Evolutionary conservation across 768 basidiomycete species (phyloP).

Genomic region (Mycena sanguinolenta): DNA sequence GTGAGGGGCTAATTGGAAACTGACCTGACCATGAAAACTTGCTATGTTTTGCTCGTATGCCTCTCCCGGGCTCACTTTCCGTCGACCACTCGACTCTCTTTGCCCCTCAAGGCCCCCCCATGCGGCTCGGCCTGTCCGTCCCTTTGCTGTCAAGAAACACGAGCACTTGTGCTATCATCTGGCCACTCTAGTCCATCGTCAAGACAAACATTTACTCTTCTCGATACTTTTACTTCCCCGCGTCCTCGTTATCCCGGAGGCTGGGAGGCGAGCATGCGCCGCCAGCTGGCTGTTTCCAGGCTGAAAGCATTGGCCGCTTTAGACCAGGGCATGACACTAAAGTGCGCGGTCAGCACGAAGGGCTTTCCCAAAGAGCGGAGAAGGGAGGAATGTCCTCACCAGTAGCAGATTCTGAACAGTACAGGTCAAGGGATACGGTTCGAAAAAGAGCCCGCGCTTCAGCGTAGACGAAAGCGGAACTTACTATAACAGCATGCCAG

Average conservation of each 20-base stretch:
- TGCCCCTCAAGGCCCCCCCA: too few species aligned
- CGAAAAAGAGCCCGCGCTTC: constrained; percentile 3
- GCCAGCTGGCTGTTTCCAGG: neutral
- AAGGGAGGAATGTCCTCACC: constrained; percentile 1
- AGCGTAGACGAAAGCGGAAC: neutral
- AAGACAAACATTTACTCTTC: neutral
- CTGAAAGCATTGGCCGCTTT: constrained; percentile 1
- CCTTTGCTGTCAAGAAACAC: neutral
- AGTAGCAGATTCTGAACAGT: constrained; percentile 6
- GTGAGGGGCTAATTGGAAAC: too few species aligned
- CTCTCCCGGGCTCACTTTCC: too few species aligned
- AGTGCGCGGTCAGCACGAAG: neutral
- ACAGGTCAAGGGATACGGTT: neutral
- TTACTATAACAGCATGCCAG: neutral
- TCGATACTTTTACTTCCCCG: neutral
- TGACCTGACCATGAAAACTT: neutral
- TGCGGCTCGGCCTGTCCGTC: neutral
- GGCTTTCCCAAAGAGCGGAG: neutral
- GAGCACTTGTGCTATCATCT: neutral
- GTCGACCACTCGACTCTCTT: too few species aligned
- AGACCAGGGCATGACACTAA: constrained; percentile 1
- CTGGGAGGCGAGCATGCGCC: neutral
- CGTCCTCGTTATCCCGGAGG: neutral
- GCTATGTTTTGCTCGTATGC: too few species aligned
- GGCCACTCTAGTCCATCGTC: neutral